Evolutionary conservation across 1,139 yeast species (phyloP).

Genomic region (Debaryomyces sp.): DNA sequence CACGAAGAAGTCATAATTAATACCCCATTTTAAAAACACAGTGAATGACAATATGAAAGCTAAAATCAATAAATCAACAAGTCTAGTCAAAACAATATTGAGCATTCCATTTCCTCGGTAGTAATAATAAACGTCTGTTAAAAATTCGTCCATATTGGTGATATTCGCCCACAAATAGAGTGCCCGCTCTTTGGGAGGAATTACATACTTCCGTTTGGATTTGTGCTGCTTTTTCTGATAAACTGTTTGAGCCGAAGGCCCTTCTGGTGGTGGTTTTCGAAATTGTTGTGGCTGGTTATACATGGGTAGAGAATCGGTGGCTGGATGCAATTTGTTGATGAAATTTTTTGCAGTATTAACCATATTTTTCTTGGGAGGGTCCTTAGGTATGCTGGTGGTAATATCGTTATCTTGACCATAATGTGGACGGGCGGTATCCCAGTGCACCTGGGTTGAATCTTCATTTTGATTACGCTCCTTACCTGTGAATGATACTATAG

Average conservation of each 20-base stretch:
- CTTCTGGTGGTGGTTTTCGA: slow-evolving; percentile 9
- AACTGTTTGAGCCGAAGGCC: slow-evolving; percentile 16
- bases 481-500: slow-evolving; percentile 4
- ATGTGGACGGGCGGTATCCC: slow-evolving; percentile 5
- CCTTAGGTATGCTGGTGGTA: background rate
- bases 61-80: slow-evolving; percentile 70
- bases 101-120: slow-evolving; percentile 83
- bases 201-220: slow-evolving; percentile 22
- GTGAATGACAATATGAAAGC: slow-evolving; percentile 78
- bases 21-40: slow-evolving; percentile 80
- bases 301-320: slow-evolving; percentile 9
- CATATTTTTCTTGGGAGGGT: background rate
- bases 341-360: background rate
- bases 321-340: background rate
- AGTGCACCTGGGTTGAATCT: slow-evolving; percentile 3
- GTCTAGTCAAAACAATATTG: slow-evolving; percentile 68
- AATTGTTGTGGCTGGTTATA: slow-evolving; percentile 13
- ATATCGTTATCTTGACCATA: background rate
- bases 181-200: slow-evolving; percentile 75
- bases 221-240: slow-evolving; percentile 15
- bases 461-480: background rate
- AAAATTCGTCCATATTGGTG: slow-evolving; percentile 82
- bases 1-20: slow-evolving; percentile 57
- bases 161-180: slow-evolving; percentile 96
- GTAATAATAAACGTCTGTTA: slow-evolving; percentile 80